phyloP scores from a whole-genome alignment of 2,329 filamentous ascomycete species.

The Aureobasidium sp. region DNA sequence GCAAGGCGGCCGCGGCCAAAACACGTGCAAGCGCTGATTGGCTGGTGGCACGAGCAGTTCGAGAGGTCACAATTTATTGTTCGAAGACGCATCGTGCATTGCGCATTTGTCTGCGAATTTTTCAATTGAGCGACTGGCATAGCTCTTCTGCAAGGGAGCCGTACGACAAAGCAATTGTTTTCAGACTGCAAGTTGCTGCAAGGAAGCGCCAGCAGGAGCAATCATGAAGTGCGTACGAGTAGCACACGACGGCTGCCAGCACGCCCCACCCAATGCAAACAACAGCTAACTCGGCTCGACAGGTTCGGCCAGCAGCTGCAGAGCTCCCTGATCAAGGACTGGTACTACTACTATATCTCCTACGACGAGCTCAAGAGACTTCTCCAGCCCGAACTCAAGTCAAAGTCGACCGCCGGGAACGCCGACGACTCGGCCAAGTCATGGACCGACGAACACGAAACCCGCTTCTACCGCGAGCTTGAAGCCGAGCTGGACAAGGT shows the following conservation, averaged over 20 bases:
- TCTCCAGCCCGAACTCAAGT: constrained; percentile 66
- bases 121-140: background rate
- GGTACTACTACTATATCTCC: constrained; percentile 96
- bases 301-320: constrained; percentile 95
- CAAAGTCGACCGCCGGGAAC: constrained; percentile 37
- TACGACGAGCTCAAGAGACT: constrained; percentile 89
- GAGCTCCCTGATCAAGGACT: constrained; percentile 92
- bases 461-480: constrained; percentile 75
- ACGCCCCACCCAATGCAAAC: background rate
- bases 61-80: background rate
- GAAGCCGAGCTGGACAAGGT: constrained; percentile 96
- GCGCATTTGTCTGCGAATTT: constrained; percentile 1
- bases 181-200: background rate
- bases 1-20: background rate
- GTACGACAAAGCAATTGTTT: background rate
- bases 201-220: constrained; percentile 1
- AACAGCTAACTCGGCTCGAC: constrained; percentile 12
- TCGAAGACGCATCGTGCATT: background rate
- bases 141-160: background rate
- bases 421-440: constrained; percentile 43
- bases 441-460: constrained; percentile 92
- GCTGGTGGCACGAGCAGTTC: constrained; percentile 2
- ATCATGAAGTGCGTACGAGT: constrained; percentile 7
- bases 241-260: constrained; percentile 2
- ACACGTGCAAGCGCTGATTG: constrained; percentile 11